Evolutionary conservation across 768 basidiomycete genomes (phyloP).

Genomic region (Tylopilus felleus): DNA sequence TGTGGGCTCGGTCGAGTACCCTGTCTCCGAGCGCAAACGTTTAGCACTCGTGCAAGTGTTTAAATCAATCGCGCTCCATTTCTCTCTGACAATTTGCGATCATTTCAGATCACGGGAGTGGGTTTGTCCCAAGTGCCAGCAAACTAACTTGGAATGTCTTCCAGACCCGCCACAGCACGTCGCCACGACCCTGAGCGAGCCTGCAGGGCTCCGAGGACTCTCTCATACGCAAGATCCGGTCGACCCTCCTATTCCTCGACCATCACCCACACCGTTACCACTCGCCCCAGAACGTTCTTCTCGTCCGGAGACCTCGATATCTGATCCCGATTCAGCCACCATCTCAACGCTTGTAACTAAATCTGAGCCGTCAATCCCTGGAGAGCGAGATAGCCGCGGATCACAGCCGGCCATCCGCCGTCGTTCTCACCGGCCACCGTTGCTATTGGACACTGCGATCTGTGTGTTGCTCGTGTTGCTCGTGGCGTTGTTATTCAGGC

Average conservation of each 20-base stretch:
- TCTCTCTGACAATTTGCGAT: slow-evolving; percentile 10
- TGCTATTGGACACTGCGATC: slow-evolving; percentile 71
- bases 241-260: slow-evolving; percentile 16
- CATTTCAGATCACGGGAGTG: slow-evolving; percentile 69
- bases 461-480: slow-evolving; percentile 67
- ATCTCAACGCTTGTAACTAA: slow-evolving; percentile 15
- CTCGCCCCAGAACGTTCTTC: slow-evolving; percentile 19
- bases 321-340: slow-evolving; percentile 17
- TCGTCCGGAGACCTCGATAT: slow-evolving; percentile 8
- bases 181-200: slow-evolving; percentile 13
- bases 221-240: slow-evolving; percentile 11
- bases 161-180: slow-evolving; percentile 52
- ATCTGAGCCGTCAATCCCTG: slow-evolving; percentile 7
- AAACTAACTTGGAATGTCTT: slow-evolving; percentile 63
- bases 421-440: slow-evolving; percentile 44
- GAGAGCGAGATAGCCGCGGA: slow-evolving; percentile 19
- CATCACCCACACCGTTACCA: slow-evolving; percentile 13
- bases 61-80: slow-evolving; percentile 8
- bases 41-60: slow-evolving; percentile 67
- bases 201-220: slow-evolving; percentile 24
- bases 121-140: slow-evolving; percentile 71
- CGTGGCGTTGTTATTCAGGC: slow-evolving; percentile 63
- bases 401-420: slow-evolving; percentile 11
- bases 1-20: slow-evolving; percentile 84
- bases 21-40: slow-evolving; percentile 69